Evolutionary conservation across 345 rosid species (phyloP), one percentile per base, ranked within the genome.

Genomic region (Linum trigynum): DNA sequence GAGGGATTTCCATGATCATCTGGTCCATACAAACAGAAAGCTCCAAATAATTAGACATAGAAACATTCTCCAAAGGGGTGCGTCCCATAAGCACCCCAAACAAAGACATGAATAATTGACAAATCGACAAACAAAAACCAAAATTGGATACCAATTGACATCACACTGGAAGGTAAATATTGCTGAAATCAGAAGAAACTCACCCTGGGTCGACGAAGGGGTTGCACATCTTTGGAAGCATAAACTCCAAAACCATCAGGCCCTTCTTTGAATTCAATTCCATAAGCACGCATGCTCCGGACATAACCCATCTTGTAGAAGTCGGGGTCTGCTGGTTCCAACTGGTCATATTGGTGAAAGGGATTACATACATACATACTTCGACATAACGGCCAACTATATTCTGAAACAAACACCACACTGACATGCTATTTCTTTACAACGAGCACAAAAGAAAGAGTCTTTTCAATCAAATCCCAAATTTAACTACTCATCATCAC

Each of bases 1-100:
- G 65, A 38, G 98, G 98, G 77, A 92, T 90, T 84, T 92, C 97
- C 98, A 92, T 90, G 71, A 87, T 83, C 68, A 90, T 65, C 98
- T 92, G 82, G 61, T 60, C 32, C 64, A 70, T 57, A 41, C 69
- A 69, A 74, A 61, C 57, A 43, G 36, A 72, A 55, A 56, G 36
- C 38, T 64, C 42, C 12, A 57, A 15, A 59, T 58, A 58, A 1
- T 60, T 32, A 69, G 63, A 39, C 3, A 45, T 51, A 48, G 43
- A 10, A 0, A 65, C 38, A 65, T 23, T 23, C 32, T 23, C 32
- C 7, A 40, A 2, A 1, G 43, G 41, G 3, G 48, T 39, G 55
- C 43, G 62, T 42, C 55, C 42, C 42, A 39, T n/a, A 71, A 2
- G 15, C 64, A 62, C 23, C 43, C 35, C 14, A 4, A 32, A 7